Evolutionary conservation across 2,329 filamentous ascomycete species (phyloP).

Genomic region (Neonectria neomacrospora): DNA sequence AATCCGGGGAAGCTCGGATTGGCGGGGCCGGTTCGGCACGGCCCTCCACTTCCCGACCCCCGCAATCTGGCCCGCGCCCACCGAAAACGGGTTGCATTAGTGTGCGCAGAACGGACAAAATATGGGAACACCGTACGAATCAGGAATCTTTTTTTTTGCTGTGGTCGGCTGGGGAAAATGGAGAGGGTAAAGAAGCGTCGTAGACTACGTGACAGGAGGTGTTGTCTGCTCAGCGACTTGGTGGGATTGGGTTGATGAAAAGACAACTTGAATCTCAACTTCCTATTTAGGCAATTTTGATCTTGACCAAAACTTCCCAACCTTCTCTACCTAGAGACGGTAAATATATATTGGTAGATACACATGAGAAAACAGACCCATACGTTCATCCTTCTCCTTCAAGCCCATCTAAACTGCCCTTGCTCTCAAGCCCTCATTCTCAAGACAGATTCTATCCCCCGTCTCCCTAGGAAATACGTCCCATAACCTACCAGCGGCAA

Average conservation of each 20-base stretch:
- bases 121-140: too few species aligned
- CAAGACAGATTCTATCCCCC: slow-evolving; percentile 15
- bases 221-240: background rate
- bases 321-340: background rate
- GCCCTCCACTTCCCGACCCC: slow-evolving; percentile 26
- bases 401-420: too few species aligned
- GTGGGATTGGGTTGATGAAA: background rate
- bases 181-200: background rate
- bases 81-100: background rate
- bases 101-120: background rate
- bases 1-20: slow-evolving; percentile 13
- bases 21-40: slow-evolving; percentile 21
- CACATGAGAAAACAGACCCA: background rate
- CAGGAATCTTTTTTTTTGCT: background rate
- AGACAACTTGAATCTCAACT: background rate
- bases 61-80: slow-evolving; percentile 1
- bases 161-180: background rate
- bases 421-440: slow-evolving; percentile 10
- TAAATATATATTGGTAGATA: background rate
- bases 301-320: background rate
- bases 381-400: background rate
- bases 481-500: slow-evolving; percentile 20
- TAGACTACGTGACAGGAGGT: background rate
- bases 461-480: slow-evolving; percentile 18
- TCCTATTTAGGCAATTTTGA: background rate